Base-by-base conservation (phyloP, 345 rosid species). In the Noccaea bulbosa region DNA sequence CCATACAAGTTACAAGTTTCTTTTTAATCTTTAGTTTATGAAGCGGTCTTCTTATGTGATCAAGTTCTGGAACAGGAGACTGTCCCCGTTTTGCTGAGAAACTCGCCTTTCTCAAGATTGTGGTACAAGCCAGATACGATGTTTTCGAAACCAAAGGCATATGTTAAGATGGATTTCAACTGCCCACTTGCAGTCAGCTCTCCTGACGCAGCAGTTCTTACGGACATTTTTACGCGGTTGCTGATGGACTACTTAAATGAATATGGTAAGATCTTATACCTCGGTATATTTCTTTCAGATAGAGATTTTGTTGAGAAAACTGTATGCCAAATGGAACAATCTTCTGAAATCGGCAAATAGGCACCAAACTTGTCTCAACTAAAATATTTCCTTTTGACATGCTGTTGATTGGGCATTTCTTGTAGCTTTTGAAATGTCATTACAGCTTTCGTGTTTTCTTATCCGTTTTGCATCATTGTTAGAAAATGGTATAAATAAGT, bases 201-300 rank as follows among this genome's bases (percentile, higher is more conserved):
- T 73, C 92, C 97, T 51, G 96, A 88, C 67, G 84, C 96, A 41
- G 87, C 80, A 70, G 88, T 89, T 77, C 86, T 93, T 56, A 81
- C 90, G 9, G 76, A 82, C 74, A 72, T 93, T 37, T 93, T 91
- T 79, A 77, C 95, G 7, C 83, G 83, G 46, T 70, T 93, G 75
- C 52, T 93, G 80, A 86, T 83, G 85, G 98, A 93, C 81, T 87
- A 91, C 78, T 77, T 93, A 87, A 93, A 93, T 83, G 98, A 93
- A 82, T 91, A 86, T 40, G 98, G 98, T 91, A 81, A 82, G 84
- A 60, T 68, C 33, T 68, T 12, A 39, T 63, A 11, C 45, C 24
- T 69, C 15, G 1, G 1, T 38, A 39, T 16, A 17, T 54, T 43
- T 14, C 43, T 48, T 56, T 58, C 32, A 54, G 41, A 35, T 37